A percentile compares a stretch with the other conserved stretches of the same genome.
These are phyloP conservation scores for Monosporascus sp. DNA, from an alignment of 2,329 filamentous ascomycete species.

Conservation along the genomic window DNA sequence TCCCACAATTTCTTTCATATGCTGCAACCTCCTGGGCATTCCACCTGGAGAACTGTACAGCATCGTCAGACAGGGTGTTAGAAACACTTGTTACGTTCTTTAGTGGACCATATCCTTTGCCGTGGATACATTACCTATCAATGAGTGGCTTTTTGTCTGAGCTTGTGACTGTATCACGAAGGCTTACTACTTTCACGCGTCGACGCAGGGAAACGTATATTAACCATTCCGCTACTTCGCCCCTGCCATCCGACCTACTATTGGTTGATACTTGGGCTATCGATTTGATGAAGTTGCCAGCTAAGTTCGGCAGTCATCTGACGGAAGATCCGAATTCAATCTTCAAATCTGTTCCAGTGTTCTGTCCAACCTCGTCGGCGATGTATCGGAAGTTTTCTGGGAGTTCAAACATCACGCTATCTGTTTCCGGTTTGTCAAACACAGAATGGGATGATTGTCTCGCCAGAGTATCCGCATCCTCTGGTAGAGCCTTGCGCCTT, in stretches of 20 bases:
- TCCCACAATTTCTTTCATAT: conserved; percentile 12
- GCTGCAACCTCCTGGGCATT: conserved; percentile 15
- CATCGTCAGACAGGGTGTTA: conserved; percentile 9
- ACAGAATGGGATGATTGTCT: conserved; percentile 23
- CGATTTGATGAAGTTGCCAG: conserved; percentile 17
- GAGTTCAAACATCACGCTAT: conserved; percentile 7
- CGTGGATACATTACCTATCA: conserved; percentile 21
- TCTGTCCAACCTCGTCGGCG: conserved; percentile 17
- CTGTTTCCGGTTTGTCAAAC: conserved; percentile 15
- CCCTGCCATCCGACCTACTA: conserved; percentile 8
- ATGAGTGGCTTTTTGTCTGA: conserved; percentile 9
- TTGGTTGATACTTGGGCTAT: conserved; percentile 17
- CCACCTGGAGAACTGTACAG: conserved; percentile 12
- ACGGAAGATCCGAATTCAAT: conserved; percentile 16
- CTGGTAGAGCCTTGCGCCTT: conserved; percentile 7
- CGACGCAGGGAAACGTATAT: conserved; percentile 7
- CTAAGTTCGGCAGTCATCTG: conserved; percentile 16
- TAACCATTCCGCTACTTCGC: conserved; percentile 5
- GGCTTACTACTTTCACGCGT: conserved; percentile 3
- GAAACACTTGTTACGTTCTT: conserved; percentile 16
- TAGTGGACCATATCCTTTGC: conserved; percentile 8
- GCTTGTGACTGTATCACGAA: conserved; percentile 7
- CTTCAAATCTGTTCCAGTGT: conserved; percentile 19
- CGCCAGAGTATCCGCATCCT: conserved; percentile 14
- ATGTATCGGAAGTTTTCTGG: conserved; percentile 14